Conservation (phyloP, 805 yeast genomes). For the Cyberlindnera mrakii region DNA sequence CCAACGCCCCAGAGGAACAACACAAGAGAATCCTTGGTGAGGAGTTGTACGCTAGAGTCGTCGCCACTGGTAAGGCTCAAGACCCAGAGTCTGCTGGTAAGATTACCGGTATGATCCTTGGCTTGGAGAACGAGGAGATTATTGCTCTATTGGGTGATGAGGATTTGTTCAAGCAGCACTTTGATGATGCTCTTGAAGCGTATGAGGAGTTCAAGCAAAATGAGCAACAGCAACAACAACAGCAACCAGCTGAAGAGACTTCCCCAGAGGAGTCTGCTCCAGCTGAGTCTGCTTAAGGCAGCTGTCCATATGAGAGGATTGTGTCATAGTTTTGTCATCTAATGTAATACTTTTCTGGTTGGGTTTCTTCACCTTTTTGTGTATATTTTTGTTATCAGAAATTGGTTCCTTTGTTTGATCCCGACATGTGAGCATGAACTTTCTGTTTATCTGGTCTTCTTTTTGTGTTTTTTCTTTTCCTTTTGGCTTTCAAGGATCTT, state of each 20-base stretch:
- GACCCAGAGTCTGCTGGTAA: slow-evolving; percentile 96
- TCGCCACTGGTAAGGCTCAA: slow-evolving; percentile 77
- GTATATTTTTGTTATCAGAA: not conserved
- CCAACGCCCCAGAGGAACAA: slow-evolving; percentile 73
- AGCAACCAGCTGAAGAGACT: slow-evolving; percentile 10
- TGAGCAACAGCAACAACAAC: slow-evolving; percentile 7
- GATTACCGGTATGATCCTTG: slow-evolving; percentile 98
- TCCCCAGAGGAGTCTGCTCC: slow-evolving; percentile 12
- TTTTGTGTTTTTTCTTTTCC: not conserved
- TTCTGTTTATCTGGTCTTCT: not conserved
- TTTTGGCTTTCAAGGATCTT: not conserved
- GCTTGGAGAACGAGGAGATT: slow-evolving; percentile 88
- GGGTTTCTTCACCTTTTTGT: not conserved
- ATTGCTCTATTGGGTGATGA: slow-evolving; percentile 86
- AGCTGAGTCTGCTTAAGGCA: slow-evolving; percentile 11
- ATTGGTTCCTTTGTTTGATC: not conserved
- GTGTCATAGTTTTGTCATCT: not conserved
- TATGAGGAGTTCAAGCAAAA: slow-evolving; percentile 77
- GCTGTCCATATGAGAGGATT: not conserved
- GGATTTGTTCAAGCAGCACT: slow-evolving; percentile 81
- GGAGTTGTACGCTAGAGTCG: slow-evolving; percentile 90
- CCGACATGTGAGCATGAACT: not conserved
- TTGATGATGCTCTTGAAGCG: slow-evolving; percentile 91
- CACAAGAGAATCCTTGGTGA: slow-evolving; percentile 98
- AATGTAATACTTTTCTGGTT: not conserved